Evolutionary conservation across 345 rosid genomes (phyloP), one percentile per base, ranked within the genome.

Genomic region (Pistacia vera): DNA sequence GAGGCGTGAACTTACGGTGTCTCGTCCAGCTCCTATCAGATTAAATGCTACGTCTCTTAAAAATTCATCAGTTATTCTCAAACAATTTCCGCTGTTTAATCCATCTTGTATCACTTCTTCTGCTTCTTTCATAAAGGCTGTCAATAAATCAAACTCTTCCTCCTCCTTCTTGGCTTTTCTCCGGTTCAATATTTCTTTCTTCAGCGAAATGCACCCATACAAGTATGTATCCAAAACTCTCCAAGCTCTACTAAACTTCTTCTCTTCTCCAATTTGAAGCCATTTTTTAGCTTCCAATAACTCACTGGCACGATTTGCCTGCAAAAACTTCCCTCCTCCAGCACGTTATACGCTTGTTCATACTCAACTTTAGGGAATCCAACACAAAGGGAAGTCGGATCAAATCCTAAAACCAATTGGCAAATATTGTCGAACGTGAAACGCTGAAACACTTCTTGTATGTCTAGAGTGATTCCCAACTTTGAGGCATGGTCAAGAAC

Each of bases 1-100:
- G 41, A 85, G 79, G 14, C 77, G 77, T 16, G 84, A 67, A 48
- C 71, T 81, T 70, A 85, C 46, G 0, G 91, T 74, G 77, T 85
- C 89, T 70, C 80, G 84, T 12, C 87, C 91, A 16, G 85, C 91
- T 33, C 55, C 49, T 48, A 85, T 1, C n/a, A 85, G 70, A 28
- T 49, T 82, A 3, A 75, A 66, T 17, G 78, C 62, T 7, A 57
- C 22, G 73, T 85, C 85, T 75, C 85, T 82, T 0, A 82, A 44
- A 44, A 75, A 75, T 49, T 68, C 75, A n/a, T 80, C 76, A 0
- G 74, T 46, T 17, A 38, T 70, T 61, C 68, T 70, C 30, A 14
- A 36, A 41, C 46, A 7, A 41, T 8, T 41, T 0, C 8, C 33
- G 2, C 2, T 41, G 6, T 41, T 41, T 5, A 41, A 41, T 41